Base-by-base conservation (phyloP, 371 early-diverging fungal species). In the Mortierella sp. region DNA sequence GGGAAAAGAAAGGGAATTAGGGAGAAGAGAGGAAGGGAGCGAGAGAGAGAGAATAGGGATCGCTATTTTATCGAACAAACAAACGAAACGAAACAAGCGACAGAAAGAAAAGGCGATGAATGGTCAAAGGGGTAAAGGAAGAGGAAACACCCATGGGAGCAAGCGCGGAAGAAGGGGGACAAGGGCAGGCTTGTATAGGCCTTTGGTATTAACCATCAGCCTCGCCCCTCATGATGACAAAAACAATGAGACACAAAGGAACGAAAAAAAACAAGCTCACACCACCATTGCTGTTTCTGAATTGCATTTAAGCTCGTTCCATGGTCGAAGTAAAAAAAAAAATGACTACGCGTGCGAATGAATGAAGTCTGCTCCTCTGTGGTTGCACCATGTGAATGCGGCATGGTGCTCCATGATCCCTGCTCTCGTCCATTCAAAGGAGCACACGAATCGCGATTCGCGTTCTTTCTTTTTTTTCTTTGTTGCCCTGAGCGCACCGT, bases 61-160 rank as follows among this genome's bases (percentile, higher is more conserved):
- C 40, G 67, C 67, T 67, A 67, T 67, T 67, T 67, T 67, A 37
- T 67, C 67, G 40, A 64, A 64, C 64, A 21, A 54, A 54, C 54
- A 71, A 69, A 51, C 53, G 8, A 10, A 24, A 71, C 55, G 31
- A 43, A 19, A 61, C 28, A 28, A 76, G 4, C 16, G 31, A 75
- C 34, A 8, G n/a, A 40, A 54, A 43, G 43, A 31, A 31, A 28
- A 48, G 54, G 57, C 24, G 43, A 40, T 40, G 43, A 40, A 40
- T 40, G 55, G 26, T n/a, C 48, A n/a, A n/a, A 71, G 61, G 34
- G 69, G 67, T 40, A 6, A 44, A 31, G 24, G 31, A 59, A 5
- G 44, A 43, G 14, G 34, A 37, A 57, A 26, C 37, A 37, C 40
- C 67, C 37, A 73, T 28, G 57, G 26, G 73, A 54, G 55, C 55